These are phyloP conservation scores for Scleroderma bovista DNA, from an alignment of 768 basidiomycete species.

Conservation along the genomic window DNA sequence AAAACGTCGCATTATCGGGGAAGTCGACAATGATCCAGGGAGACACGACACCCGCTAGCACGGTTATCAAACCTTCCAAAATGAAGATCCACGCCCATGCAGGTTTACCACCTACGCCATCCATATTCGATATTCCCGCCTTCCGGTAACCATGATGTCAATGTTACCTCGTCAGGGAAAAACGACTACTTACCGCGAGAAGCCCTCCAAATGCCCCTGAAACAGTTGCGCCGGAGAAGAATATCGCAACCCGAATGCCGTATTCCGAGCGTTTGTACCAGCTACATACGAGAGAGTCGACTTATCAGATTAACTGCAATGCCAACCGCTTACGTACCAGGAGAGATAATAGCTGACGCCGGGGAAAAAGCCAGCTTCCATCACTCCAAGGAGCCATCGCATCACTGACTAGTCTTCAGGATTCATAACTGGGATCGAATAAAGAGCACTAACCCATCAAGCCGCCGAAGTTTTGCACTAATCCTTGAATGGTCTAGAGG, in stretches of 20 bases:
- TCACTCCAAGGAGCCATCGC: conserved; percentile 67
- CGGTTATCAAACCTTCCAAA: conserved; percentile 61
- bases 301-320: too few relatives aligned
- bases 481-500: conserved; percentile 58
- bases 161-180: neutral
- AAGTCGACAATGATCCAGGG: conserved; percentile 83
- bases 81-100: conserved; percentile 76
- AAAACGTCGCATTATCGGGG: conserved; percentile 75
- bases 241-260: conserved; percentile 57
- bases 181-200: conserved; percentile 45
- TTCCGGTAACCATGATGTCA: conserved; percentile 7
- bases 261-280: conserved; percentile 74
- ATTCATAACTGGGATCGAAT: neutral
- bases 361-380: conserved; percentile 46
- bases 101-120: conserved; percentile 61
- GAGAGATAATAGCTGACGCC: conserved; percentile 69
- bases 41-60: conserved; percentile 56
- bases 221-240: conserved; percentile 75
- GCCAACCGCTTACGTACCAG: conserved; percentile 43
- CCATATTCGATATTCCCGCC: conserved; percentile 67
- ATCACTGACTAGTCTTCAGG: conserved; percentile 37
- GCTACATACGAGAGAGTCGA: conserved; percentile 16
- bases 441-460: conserved; percentile 47
- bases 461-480: conserved; percentile 63
- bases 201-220: conserved; percentile 81